Evolutionary conservation across 2,329 filamentous ascomycete species (phyloP).

Genomic region (Fusarium graminum): DNA sequence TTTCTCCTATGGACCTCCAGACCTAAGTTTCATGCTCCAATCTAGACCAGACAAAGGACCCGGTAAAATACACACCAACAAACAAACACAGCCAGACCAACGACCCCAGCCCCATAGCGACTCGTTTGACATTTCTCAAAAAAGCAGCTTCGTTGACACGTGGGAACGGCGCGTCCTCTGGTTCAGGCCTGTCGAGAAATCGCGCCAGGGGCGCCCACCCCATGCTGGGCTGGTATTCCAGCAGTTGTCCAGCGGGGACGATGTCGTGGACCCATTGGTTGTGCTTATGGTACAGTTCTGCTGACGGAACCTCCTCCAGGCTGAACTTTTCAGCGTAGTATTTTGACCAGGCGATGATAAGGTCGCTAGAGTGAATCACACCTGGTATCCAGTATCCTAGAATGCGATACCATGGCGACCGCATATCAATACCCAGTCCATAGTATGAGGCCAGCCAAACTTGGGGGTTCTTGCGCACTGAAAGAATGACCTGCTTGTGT

Average conservation of each 20-base stretch:
- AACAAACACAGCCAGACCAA: constrained; percentile 34
- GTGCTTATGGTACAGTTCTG: constrained; percentile 32
- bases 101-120: constrained; percentile 37
- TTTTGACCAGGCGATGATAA: constrained; percentile 34
- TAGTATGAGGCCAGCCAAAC: constrained; percentile 40
- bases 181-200: constrained; percentile 24
- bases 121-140: constrained; percentile 36
- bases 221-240: constrained; percentile 40
- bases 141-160: constrained; percentile 42
- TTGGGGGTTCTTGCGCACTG: constrained; percentile 36
- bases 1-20: not conserved
- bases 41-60: constrained; percentile 3
- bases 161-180: constrained; percentile 25
- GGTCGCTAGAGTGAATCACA: constrained; percentile 39
- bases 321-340: constrained; percentile 34
- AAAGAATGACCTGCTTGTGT: constrained; percentile 30
- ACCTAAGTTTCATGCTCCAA: constrained; percentile 3
- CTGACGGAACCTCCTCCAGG: constrained; percentile 23
- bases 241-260: constrained; percentile 23
- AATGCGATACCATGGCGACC: constrained; percentile 31
- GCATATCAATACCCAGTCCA: constrained; percentile 38
- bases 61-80: constrained; percentile 15
- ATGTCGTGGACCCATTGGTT: constrained; percentile 39
- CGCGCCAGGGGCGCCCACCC: constrained; percentile 33
- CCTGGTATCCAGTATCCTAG: constrained; percentile 39